Evolutionary conservation across 1,284 basidiomycete genomes (phyloP), one percentile per base, ranked within the genome.

Genomic region (Marasmius tenuissimus): DNA sequence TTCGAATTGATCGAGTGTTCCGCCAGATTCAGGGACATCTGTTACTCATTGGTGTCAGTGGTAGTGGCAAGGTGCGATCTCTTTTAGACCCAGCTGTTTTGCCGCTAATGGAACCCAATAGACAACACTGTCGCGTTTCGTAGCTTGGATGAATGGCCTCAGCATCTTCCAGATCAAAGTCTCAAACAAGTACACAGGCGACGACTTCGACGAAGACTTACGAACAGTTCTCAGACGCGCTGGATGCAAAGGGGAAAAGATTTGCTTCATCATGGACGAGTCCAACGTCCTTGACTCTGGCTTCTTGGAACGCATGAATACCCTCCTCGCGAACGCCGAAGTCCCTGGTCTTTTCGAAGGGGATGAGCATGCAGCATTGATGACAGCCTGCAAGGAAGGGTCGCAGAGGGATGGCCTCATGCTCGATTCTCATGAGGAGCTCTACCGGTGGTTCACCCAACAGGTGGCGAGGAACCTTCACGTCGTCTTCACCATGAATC

Each of bases 261-360:
- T 99, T 47, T 98, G 96, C 73, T 99, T 99, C 84, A 98, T 99
- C 76, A 98, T 99, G 96, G 97, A 99, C 75, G 97, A 99, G 75
- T 97, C 95, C 1, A 99, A 99, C 71, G 96, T 99, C 34, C 89
- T 98, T 42, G 97, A 99, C 73, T 96, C 97, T 5, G 97, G 97
- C 60, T 98, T 99, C 83, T 80, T 99, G 64, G 97, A 99, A 74
- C 88, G 97, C 38, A 98, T 99, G 95, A 99, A 99, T 75, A 99
- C 96, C 0, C 86, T 99, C 4, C 86, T 99, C 12, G 98, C 97
- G 45, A 99, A 99, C 70, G 97, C 97, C n/a, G 97, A 99, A 75
- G 97, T 99, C 16, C 97, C 97, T 0, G 97, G 98, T 73, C 83
- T 99, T 12, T 99, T 99, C 71, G 96, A 98, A 75, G 96, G 96